Conservation (phyloP, 2,329 filamentous ascomycete genomes). For the Byssoonygena ceratinophila region DNA sequence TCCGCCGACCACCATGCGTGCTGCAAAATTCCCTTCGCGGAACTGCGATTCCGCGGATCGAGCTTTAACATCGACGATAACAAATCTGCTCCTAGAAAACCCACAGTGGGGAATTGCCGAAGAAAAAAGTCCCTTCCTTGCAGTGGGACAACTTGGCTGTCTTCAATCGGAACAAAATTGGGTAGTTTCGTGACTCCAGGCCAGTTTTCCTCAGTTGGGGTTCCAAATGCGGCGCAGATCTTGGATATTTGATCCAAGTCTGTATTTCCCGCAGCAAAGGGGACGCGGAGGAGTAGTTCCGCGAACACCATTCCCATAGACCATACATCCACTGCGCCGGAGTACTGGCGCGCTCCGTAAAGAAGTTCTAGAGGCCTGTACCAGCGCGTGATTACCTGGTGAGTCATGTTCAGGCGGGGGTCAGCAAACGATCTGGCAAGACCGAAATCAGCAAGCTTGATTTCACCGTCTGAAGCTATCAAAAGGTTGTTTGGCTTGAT, state of each 20-base stretch:
- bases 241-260: slow-evolving; percentile 79
- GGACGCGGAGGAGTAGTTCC: slow-evolving; percentile 71
- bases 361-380: slow-evolving; percentile 91
- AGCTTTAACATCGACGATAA: slow-evolving; percentile 74
- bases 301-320: slow-evolving; percentile 86
- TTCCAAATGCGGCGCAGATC: slow-evolving; percentile 77
- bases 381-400: slow-evolving; percentile 92
- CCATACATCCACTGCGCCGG: slow-evolving; percentile 87
- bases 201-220: slow-evolving; percentile 90
- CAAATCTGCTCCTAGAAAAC: slow-evolving; percentile 73
- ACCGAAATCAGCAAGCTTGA: slow-evolving; percentile 97
- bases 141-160: slow-evolving; percentile 46
- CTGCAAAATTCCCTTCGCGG: slow-evolving; percentile 63
- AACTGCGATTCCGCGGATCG: slow-evolving; percentile 76
- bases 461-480: slow-evolving; percentile 81
- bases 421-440: slow-evolving; percentile 83
- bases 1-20: slow-evolving; percentile 80
- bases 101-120: slow-evolving; percentile 66
- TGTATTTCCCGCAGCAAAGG: slow-evolving; percentile 71
- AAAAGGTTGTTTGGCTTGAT: slow-evolving; percentile 98
- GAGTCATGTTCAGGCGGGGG: slow-evolving; percentile 78
- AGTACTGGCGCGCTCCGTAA: slow-evolving; percentile 81
- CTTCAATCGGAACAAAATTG: slow-evolving; percentile 63
- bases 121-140: slow-evolving; percentile 63
- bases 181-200: slow-evolving; percentile 74